Evolutionary conservation across 371 early-diverging fungal species (phyloP).

Genomic region (Apophysomyces sp.): DNA sequence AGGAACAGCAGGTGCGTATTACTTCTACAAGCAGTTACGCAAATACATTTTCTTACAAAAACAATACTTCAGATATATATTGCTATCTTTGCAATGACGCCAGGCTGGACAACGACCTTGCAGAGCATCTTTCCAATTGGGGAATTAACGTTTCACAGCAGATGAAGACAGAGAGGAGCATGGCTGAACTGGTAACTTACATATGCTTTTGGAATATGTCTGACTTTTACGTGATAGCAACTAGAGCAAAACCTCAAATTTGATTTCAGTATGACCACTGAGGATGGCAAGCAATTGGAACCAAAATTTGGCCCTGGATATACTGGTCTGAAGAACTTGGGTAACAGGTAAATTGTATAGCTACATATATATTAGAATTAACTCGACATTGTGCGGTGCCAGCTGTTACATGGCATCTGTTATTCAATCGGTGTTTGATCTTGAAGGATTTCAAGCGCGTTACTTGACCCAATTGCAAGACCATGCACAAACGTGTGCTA

Average conservation of each 20-base stretch:
- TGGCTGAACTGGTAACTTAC: constrained; percentile 79
- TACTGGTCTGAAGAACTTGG: constrained; percentile 93
- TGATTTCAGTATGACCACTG: constrained; percentile 96
- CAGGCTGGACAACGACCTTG: constrained; percentile 76
- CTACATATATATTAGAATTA: neutral
- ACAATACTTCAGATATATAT: constrained; percentile 73
- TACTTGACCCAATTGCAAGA: constrained; percentile 55
- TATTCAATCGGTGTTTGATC: constrained; percentile 80
- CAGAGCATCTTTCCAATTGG: constrained; percentile 77
- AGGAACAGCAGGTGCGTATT: constrained; percentile 77
- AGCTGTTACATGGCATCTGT: constrained; percentile 97
- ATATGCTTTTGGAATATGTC: neutral
- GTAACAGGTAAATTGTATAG: constrained; percentile 71
- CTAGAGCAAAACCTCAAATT: constrained; percentile 95
- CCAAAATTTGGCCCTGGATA: constrained; percentile 88
- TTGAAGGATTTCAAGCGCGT: constrained; percentile 66
- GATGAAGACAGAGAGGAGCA: constrained; percentile 89
- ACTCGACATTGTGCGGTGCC: neutral
- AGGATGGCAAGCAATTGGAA: constrained; percentile 86
- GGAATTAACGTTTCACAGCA: constrained; percentile 86
- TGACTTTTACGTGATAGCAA: constrained; percentile 49
- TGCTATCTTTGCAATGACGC: constrained; percentile 93
- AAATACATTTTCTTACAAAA: neutral
- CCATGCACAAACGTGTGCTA: constrained; percentile 67
- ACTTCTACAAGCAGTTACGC: neutral